A percentile compares a stretch with the other conserved stretches of the same genome.
Conservation (phyloP, 2,329 filamentous ascomycete species). For the Myriosclerotinia curreyana region DNA sequence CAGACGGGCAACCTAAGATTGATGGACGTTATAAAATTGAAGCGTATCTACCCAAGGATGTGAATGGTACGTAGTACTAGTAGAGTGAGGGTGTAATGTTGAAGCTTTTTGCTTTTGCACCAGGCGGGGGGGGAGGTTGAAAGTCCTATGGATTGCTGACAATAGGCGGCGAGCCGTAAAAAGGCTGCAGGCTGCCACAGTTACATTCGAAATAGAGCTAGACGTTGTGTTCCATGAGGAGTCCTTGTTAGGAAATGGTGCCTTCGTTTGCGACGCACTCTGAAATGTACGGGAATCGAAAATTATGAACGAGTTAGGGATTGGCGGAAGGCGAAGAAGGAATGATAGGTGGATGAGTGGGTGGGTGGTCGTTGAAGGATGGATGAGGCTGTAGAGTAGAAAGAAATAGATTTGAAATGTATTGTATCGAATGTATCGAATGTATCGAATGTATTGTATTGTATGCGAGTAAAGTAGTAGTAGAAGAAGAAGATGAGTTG, state of each 20-base stretch:
- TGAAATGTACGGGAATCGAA: slow-evolving; percentile 25
- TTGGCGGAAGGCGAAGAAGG: slow-evolving; percentile 19
- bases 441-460: too few species aligned
- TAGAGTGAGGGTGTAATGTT: slow-evolving; percentile 9
- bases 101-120: slow-evolving; percentile 20
- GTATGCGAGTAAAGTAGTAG: not conserved
- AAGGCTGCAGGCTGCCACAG: slow-evolving; percentile 34
- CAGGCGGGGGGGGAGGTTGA: slow-evolving; percentile 22
- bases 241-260: slow-evolving; percentile 25
- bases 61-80: slow-evolving; percentile 14
- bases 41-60: slow-evolving; percentile 17
- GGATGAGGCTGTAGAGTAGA: slow-evolving; percentile 24
- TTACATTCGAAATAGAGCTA: slow-evolving; percentile 35
- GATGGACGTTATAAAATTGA: slow-evolving; percentile 15
- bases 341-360: not conserved
- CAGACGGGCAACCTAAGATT: slow-evolving; percentile 23
- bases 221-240: slow-evolving; percentile 33
- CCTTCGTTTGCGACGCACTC: slow-evolving; percentile 33
- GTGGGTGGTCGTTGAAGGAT: slow-evolving; percentile 13
- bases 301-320: not conserved
- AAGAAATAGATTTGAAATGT: not conserved
- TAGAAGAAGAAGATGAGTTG: not conserved
- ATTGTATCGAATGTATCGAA: too few species aligned
- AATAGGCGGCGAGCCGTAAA: slow-evolving; percentile 33
- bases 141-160: slow-evolving; percentile 29